Percentiles rank a stretch among this genome's conserved stretches.
Conservation (phyloP, 2,329 filamentous ascomycete species). For the Pseudogymnoascus sp. region DNA sequence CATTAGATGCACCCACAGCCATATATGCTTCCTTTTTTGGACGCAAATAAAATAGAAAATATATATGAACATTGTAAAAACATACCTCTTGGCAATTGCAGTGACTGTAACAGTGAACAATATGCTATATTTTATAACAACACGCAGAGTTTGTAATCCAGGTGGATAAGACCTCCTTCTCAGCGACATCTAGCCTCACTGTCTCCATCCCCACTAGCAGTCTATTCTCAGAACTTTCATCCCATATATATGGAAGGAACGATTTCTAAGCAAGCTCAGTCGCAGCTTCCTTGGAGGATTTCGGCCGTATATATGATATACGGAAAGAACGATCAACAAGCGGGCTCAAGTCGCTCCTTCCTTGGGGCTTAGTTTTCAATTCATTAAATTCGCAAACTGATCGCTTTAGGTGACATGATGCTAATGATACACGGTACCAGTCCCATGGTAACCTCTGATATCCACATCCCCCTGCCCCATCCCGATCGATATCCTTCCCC, state of each 20-base stretch:
- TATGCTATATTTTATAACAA: not conserved
- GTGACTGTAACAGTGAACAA: not conserved
- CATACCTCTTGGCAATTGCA: not conserved
- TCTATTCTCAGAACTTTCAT: not conserved
- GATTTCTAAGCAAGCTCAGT: not conserved
- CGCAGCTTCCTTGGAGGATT: not conserved
- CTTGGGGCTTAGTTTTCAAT: not conserved
- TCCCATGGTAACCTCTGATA: not conserved
- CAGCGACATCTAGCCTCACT: not conserved
- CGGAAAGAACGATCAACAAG: not conserved
- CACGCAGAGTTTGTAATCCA: too few species aligned
- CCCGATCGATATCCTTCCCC: not conserved
- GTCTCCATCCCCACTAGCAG: not conserved
- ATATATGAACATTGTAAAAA: not conserved
- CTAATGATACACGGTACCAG: slow-evolving; percentile 6
- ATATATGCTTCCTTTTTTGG: slow-evolving; percentile 7
- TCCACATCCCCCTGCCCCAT: not conserved
- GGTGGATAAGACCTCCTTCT: too few species aligned
- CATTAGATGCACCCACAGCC: not conserved
- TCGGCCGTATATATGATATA: not conserved
- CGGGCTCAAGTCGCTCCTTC: not conserved
- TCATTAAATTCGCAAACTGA: slow-evolving; percentile 1
- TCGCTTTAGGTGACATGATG: slow-evolving; percentile 4
- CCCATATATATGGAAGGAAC: not conserved
- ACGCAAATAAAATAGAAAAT: not conserved